Conservation (phyloP, 495 filamentous ascomycete species). For the Niebla homalea region DNA sequence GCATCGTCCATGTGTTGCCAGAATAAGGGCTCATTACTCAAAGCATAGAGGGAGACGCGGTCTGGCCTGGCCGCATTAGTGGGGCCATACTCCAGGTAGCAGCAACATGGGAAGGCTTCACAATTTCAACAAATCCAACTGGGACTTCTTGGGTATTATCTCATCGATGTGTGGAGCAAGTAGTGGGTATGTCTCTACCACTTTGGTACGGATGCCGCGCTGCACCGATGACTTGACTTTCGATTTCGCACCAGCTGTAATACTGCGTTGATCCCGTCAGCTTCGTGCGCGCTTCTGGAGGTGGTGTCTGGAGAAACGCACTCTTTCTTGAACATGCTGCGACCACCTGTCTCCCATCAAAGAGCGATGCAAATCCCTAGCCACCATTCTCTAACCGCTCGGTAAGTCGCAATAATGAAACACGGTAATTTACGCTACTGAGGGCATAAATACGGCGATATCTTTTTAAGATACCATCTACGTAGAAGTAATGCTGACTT, state of each 20-base stretch:
- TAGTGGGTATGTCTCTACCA: slow-evolving; percentile 72
- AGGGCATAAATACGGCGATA: no score
- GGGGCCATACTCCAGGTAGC: not conserved
- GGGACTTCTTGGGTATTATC: slow-evolving; percentile 89
- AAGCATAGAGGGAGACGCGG: slow-evolving; percentile 70
- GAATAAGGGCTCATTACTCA: slow-evolving; percentile 66
- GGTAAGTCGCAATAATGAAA: no score
- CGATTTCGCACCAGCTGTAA: slow-evolving; percentile 66
- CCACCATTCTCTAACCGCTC: no score
- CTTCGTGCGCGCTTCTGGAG: slow-evolving; percentile 13
- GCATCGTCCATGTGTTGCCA: slow-evolving; percentile 77
- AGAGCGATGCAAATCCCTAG: no score
- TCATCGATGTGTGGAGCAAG: slow-evolving; percentile 86
- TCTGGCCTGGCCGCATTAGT: slow-evolving; percentile 47
- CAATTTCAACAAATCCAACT: slow-evolving; percentile 82
- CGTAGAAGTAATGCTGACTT: no score
- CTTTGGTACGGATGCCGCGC: slow-evolving; percentile 65
- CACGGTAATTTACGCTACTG: no score
- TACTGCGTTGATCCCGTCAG: slow-evolving; percentile 31
- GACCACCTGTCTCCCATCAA: no score
- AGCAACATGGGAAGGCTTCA: slow-evolving; percentile 16
- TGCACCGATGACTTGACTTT: slow-evolving; percentile 97
- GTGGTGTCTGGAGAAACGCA: slow-evolving; percentile 24
- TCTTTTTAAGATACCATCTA: no score
- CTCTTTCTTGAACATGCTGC: slow-evolving; percentile 94